phyloP scores from a whole-genome alignment of 2,329 filamentous ascomycete species.

The Pyrenophora seminiperda region DNA sequence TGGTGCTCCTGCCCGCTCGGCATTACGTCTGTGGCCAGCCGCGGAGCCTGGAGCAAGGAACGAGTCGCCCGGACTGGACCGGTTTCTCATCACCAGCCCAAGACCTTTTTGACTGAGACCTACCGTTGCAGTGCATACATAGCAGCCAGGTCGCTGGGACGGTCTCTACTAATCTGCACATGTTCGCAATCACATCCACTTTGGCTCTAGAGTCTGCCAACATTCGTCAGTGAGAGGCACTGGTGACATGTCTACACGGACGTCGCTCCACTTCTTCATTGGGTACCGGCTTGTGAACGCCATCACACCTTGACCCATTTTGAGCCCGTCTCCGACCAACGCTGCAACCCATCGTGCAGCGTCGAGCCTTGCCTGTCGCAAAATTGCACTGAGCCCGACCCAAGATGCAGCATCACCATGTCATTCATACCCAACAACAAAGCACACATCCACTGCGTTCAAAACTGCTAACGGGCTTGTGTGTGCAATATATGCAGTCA shows the following conservation, averaged over 20 bases:
- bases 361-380: conserved; percentile 1
- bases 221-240: background rate
- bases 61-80: conserved; percentile 8
- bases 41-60: conserved; percentile 4
- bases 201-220: conserved; percentile 8
- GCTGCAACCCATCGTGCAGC: background rate
- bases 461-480: conserved; percentile 1
- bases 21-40: conserved; percentile 7
- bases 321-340: conserved; percentile 3
- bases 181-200: conserved; percentile 9
- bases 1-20: no score
- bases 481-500: conserved; percentile 9
- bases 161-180: conserved; percentile 6
- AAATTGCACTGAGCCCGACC: conserved; percentile 17
- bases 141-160: conserved; percentile 11
- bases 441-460: conserved; percentile 3
- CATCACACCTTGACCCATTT: conserved; percentile 1
- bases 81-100: conserved; percentile 2
- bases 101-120: conserved; percentile 20
- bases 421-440: conserved; percentile 4
- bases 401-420: conserved; percentile 6
- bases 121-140: conserved; percentile 13
- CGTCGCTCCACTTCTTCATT: conserved; percentile 11
- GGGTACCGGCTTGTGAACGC: conserved; percentile 5
- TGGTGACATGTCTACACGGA: conserved; percentile 6